Base-by-base conservation (phyloP, 768 basidiomycete genomes). In the Naganishia vaughanmartiniae region DNA sequence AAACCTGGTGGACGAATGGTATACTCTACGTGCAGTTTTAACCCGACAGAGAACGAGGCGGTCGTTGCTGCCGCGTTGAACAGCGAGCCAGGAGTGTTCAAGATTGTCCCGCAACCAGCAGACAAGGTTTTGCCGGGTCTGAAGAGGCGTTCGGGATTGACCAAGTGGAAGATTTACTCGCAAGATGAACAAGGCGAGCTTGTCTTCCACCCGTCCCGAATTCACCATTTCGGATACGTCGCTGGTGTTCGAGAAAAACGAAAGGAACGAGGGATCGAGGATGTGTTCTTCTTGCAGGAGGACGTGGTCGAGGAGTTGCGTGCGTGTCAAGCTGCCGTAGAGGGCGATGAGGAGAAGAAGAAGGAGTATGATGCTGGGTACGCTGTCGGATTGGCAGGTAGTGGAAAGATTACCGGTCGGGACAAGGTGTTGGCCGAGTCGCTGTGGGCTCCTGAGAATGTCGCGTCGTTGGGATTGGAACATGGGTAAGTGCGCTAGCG, bases 1-100 rank as follows among this genome's bases (percentile, higher is more conserved):
- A 85, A 86, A 72, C 88, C 88, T 34, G 87, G 88, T n/a, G 95
- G 94, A 10, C 88, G 90, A 42, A 89, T 98, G 72, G 94, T 98
- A 21, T 99, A 98, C 80, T 98, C 96, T 6, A 99, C 96, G 0
- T 98, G 96, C 77, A 97, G 94, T 0, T 84, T 98, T 74, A 98
- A 98, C 80, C 96, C 96, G 0, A 86, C 93, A 15, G 96, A 99
- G 82, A 97, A 99, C 78, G 96, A 99, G 80, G 92, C 96, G 10
- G 95, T 98, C 72, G 84, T 98, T 39, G 89, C 91, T 0, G 89
- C 90, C 54, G 93, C 91, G 0, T 84, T 98, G 45, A 87, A 86
- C 70, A 80, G 84, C 0, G 87, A 89, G 71, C 85, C 87, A 28
- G 90, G 93, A 90, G 51, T 45, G 84, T 79, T 48, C 66, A 39